Evolutionary conservation across 352 stramenopile genomes (phyloP), one percentile per base, ranked within the genome.

Genomic region (Globisporangium emineosum): DNA sequence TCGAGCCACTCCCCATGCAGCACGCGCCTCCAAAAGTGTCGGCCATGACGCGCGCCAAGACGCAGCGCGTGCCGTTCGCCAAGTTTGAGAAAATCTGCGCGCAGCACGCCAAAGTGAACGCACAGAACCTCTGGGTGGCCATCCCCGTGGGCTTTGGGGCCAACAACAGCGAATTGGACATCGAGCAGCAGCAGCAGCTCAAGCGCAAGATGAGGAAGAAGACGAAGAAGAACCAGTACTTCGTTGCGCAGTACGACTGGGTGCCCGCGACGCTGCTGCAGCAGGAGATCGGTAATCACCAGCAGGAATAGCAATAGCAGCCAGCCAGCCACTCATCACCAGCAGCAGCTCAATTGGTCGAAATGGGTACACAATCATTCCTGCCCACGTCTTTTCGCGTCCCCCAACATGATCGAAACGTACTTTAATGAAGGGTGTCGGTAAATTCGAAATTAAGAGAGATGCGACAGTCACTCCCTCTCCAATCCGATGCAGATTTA

Each of bases 51-150:
- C 64, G 66, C 37, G 69, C 75, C 3, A 75, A 75, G 53, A 72
- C 77, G 21, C 62, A 82, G 56, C 70, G 71, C 37, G 71, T 88
- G 23, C 68, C 70, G 2, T 78, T 89, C 37, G 57, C 63, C 51
- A 79, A 74, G 53, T 86, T 81, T n/a, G 65, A 86, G 59, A 73
- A 75, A 54, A 82, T 85, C n/a, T 51, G 73, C 12, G 65, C 61
- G 8, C 62, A 68, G 62, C 67, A 75, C 29, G 71, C 71, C 25
- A 71, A 68, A 33, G 81, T 90, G 25, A 89, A 88, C 57, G 53
- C 81, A 42, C 57, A 67, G 40, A 86, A 86, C 52, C 62, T 87
- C 52, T 90, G 79, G 79, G 79, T 90, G 19, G 79, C 81, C 23
- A 80, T 90, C 29, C 81, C 81, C 1, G 71, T 79, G 21, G 64